Base-by-base conservation (phyloP, 306 rosid genomes). In the Castanopsis chinensis region DNA sequence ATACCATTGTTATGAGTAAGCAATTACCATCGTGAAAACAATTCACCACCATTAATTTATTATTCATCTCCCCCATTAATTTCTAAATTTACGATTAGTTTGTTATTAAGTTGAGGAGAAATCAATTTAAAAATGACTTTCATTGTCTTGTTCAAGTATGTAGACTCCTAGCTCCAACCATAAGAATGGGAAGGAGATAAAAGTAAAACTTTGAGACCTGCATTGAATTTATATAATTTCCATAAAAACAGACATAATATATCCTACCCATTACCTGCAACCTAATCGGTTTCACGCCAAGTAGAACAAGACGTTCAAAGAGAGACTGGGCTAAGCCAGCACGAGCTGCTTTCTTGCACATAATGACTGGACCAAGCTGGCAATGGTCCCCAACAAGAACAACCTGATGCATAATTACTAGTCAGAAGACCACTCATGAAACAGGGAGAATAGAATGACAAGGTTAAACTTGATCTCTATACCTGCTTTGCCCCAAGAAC, bases 401-500 rank as follows among this genome's bases (percentile, higher is more conserved):
- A 72, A 89, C 97, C 99, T 96, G 82, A 69, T n/a, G 83, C 33
- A 78, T 61, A 81, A 76, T 69, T 74, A 57, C 63, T 13, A 56
- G 19, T 85, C 78, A 84, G 71, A 65, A 54, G 63, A 51, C 64
- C 51, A 70, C 35, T 79, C 60, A 70, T 18, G 45, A 32, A 69
- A 70, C 43, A 25, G 61, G 30, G 30, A 63, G 65, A 25, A 53
- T 14, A 56, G 15, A 49, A 35, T 37, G 41, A 7, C 70, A 32
- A 8, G 21, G 28, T 61, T 68, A 45, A 54, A 81, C 65, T 57
- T 23, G 59, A 78, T 78, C 56, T 27, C 23, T 70, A 55, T 83
- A 93, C 99, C 99, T 96, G 99, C 88, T 96, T 96, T 61, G 94
- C 99, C 71, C 99, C 99, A 69, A 96, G 98, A 87, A 96, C 99